Base-by-base conservation (phyloP, 2,329 filamentous ascomycete species). In the Diaporthe helianthi region DNA sequence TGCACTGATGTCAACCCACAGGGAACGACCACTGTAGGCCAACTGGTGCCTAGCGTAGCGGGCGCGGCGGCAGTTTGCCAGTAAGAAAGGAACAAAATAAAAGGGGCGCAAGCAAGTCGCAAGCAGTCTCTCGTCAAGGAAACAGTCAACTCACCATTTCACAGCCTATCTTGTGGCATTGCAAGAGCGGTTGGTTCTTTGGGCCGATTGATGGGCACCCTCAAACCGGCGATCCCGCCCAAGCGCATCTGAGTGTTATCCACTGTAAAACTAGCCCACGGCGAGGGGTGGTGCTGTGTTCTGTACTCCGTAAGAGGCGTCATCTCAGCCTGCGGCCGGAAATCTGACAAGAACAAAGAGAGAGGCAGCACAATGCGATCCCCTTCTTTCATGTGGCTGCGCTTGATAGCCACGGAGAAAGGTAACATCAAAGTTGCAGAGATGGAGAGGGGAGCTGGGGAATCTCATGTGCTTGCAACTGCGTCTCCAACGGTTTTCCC, bases 131-230 rank as follows among this genome's bases (percentile, higher is more conserved):
- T 31, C 10, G 4, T 47, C 19, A 13, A 47, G 41, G 26, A 31
- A 19, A 36, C 19, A 13, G 19, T n/a, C 46, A 53, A 44, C 66
- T 64, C 31, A 64, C 66, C 46, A 52, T 33, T 15, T 46, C 38
- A 33, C 46, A 36, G 46, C 8, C 26, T 54, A 46, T 49, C 31
- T n/a, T 69, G 63, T 17, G 15, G 55, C 36, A 47, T 22, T 41
- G 26, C 52, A 13, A 13, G 53, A 41, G 53, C 24, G 36, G 9
- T 13, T 36, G 47, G 0, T 29, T 24, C 41, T 22, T 22, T 61
- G 26, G 10, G n/a, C n/a, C 26, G 24, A 12, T 60, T 9, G 15
- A 31, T 29, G 22, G 31, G 19, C 31, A 33, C 53, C 31, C 53
- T 55, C 33, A 41, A 38, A 22, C 24, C 15, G 15, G 22, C 26